Base-by-base conservation (phyloP, 305 asterid genomes). In the Solanum chacoense region DNA sequence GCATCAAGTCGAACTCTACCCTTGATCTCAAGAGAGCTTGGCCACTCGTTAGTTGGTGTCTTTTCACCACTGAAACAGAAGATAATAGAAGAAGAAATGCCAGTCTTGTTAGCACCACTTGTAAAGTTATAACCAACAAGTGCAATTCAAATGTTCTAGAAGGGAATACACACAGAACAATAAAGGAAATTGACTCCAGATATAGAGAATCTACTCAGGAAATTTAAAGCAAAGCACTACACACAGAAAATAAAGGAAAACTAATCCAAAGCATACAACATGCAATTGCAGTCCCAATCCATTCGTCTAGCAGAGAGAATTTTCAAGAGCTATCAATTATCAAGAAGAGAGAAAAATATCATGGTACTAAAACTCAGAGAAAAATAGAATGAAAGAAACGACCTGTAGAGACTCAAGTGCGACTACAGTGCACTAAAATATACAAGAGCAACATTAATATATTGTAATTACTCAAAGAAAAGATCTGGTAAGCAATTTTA, bases 1-100 rank as follows among this genome's bases (percentile, higher is more conserved):
- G 99, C 98, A 78, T 94, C 99, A 72, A 96, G 96, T 89, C 96
- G 93, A 85, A 98, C 99, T 93, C 98, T 93, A 78, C 99, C 99
- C 93, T 96, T 96, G 90, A 96, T 92, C 93, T 98, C 99, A 67
- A 98, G 95, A 86, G 98, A 93, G 84, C 89, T 84, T 75, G 99
- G 93, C 99, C 99, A 98, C 91, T 93, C 98, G 91, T 93, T 93
- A 32, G 91, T 94, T 3, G 98, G 92, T 18, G 97, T 93, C 91
- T 93, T 98, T 94, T 98, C 99, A 67, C 99, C 99, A 88, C 99
- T 98, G 98, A 84, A 77, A 90, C 73, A 20, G 85, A 31, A 83
- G 88, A 89, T 14, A 28, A 69, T 29, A 88, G 13, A 86, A 90
- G 89, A 94, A 92, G 65, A 72, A 80, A 89, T 50, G 73, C 7